Evolutionary conservation across 208 protist species (phyloP), one percentile per base, ranked within the genome.

Genomic region (Zelonia costaricensis): DNA sequence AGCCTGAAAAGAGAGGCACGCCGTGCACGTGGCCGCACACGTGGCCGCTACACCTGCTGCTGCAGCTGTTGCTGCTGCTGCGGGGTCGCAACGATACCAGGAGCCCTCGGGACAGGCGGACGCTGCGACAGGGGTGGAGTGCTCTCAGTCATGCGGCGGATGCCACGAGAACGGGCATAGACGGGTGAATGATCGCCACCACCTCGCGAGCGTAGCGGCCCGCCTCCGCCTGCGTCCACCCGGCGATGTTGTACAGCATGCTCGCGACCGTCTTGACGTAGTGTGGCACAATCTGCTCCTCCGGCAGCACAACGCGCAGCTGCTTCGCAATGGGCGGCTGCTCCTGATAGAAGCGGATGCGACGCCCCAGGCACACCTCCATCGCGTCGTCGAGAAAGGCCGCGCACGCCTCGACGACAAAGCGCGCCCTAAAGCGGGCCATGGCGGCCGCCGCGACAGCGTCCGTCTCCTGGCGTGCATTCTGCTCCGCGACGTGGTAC

Each of bases 311-410:
- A 42, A 78, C 42, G 7, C 70, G 60, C 3, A 61, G 43, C 27
- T 69, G 25, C 13, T 56, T 69, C 33, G 60, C 75, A 18, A 79
- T 69, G 25, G 20, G 49, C 25, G 78, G 74, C 68, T 82, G 78
- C 22, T 74, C 73, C 33, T 60, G 55, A 58, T 77, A 69, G 33
- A 62, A 78, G 27, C 76, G 68, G 6, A 61, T 59, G 33, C 74
- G 78, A 10, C 78, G 67, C 1, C 35, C 43, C 5, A 71, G 52
- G 62, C 78, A 84, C 33, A 78, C 52, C 0, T 64, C 60, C 13
- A 62, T 67, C 28, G 45, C 38, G 46, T 84, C 81, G 18, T 83
- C 69, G 30, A 92, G 52, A 53, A 91, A 91, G 5, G 67, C 72
- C 47, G 74, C 67, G 28, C 76, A 76, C 1, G 76, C 78, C 54